Evolutionary conservation across 306 rosid genomes (phyloP).

Genomic region (Begonia fuchsioides): DNA sequence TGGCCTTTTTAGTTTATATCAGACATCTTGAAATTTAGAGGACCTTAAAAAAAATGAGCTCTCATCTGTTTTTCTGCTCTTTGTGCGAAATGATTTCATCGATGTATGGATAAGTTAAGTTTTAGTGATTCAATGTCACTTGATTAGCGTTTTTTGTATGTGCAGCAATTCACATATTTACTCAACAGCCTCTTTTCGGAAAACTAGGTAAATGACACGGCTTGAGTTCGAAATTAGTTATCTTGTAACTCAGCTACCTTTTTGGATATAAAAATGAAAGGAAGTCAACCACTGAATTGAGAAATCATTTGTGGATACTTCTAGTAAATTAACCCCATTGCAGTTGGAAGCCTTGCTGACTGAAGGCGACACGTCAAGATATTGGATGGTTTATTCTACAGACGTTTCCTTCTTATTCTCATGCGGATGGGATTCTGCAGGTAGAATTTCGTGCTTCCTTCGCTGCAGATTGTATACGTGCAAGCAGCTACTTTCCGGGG

Average conservation of each 20-base stretch:
- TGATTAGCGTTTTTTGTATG: slow-evolving; percentile 8
- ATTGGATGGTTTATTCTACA: slow-evolving; percentile 61
- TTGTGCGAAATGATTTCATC: too few relatives aligned
- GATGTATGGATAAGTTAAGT: too few relatives aligned
- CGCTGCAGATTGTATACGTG: slow-evolving; percentile 56
- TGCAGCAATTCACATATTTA: slow-evolving; percentile 58
- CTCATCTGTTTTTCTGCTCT: too few relatives aligned
- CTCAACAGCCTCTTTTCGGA: slow-evolving; percentile 65
- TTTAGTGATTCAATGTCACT: too few relatives aligned
- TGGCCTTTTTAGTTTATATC: not conserved
- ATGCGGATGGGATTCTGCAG: slow-evolving; percentile 22
- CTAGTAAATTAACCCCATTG: slow-evolving; percentile 68
- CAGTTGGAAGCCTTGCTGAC: slow-evolving; percentile 76
- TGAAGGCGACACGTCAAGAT: slow-evolving; percentile 64
- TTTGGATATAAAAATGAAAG: too few relatives aligned
- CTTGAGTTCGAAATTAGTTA: too few relatives aligned
- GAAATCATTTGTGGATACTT: slow-evolving; percentile 24
- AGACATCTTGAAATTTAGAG: not conserved
- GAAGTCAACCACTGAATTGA: too few relatives aligned
- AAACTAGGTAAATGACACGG: slow-evolving; percentile 41
- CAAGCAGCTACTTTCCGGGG: slow-evolving; percentile 66
- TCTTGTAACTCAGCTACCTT: too few relatives aligned
- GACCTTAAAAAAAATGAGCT: not conserved
- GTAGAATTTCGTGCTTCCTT: slow-evolving; percentile 61
- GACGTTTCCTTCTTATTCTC: slow-evolving; percentile 5